phyloP scores from a whole-genome alignment of 306 rosid species.

The Trichosanthes cucumerina region DNA sequence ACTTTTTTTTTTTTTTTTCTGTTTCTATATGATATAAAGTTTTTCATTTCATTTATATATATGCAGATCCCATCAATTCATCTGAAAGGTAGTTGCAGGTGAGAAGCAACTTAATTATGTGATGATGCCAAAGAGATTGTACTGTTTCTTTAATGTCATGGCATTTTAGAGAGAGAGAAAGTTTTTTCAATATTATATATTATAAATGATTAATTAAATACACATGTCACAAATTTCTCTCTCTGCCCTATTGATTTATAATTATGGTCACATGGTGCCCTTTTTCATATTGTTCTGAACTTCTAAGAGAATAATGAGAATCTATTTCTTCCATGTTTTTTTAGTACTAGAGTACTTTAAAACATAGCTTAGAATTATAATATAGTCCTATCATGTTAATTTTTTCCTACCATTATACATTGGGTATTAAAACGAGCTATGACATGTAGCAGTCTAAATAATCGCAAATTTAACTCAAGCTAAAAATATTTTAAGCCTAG shows the following conservation, averaged over 20 bases:
- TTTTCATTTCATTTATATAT: neutral
- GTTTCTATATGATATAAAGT: neutral
- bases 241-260: neutral
- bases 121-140: neutral
- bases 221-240: neutral
- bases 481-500: too few species aligned
- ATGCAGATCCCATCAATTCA: slow-evolving; percentile 2
- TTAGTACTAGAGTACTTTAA: too few species aligned
- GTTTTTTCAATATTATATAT: neutral
- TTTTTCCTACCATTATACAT: too few species aligned
- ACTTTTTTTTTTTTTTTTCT: neutral
- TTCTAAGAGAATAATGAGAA: neutral
- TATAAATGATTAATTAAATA: too few species aligned
- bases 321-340: neutral
- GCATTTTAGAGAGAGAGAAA: neutral
- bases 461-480: too few species aligned
- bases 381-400: too few species aligned
- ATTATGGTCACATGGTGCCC: neutral
- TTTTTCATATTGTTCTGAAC: neutral
- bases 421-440: neutral
- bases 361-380: too few species aligned
- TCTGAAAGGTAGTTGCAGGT: neutral
- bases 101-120: neutral
- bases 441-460: too few species aligned
- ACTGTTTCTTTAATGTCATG: neutral